These are phyloP conservation scores for Goffeauzyma gilvescens DNA, from an alignment of 768 basidiomycete genomes.

Conservation along the genomic window DNA sequence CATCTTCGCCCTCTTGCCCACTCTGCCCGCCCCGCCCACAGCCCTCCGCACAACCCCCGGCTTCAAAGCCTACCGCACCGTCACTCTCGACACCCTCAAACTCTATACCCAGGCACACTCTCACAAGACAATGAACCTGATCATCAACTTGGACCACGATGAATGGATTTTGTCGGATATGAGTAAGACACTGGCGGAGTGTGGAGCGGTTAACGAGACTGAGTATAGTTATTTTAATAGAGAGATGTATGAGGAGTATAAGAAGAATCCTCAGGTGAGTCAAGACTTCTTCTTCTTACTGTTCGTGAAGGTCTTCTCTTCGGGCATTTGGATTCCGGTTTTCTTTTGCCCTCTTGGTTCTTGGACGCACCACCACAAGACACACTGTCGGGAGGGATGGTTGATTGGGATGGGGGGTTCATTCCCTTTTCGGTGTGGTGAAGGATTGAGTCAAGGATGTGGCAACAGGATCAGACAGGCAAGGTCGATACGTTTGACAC, in stretches of 20 bases:
- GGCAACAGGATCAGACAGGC: no score
- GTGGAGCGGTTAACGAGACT: constrained; percentile 88
- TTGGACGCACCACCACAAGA: no score
- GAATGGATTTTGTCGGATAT: constrained; percentile 65
- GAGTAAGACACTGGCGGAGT: constrained; percentile 43
- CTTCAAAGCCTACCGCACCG: constrained; percentile 75
- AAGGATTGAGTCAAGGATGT: no score
- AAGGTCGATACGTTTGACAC: no score
- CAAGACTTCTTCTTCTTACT: background rate
- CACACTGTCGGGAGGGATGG: no score
- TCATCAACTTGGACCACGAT: constrained; percentile 92
- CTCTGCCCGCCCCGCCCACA: no score
- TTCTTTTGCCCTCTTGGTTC: no score
- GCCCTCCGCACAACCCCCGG: constrained; percentile 54
- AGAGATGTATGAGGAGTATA: constrained; percentile 59
- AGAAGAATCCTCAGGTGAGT: constrained; percentile 56
- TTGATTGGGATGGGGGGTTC: no score
- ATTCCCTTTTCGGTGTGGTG: no score
- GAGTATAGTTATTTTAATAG: constrained; percentile 83
- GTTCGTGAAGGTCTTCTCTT: no score
- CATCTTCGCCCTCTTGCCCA: no score
- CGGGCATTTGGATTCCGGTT: no score
- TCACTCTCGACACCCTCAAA: constrained; percentile 69
- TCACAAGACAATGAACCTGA: constrained; percentile 91
- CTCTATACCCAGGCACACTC: constrained; percentile 88